Percentiles rank a stretch among this genome's conserved stretches.
Evolutionary conservation across 2,329 filamentous ascomycete genomes (phyloP).

Genomic region (Xylaria sp.): DNA sequence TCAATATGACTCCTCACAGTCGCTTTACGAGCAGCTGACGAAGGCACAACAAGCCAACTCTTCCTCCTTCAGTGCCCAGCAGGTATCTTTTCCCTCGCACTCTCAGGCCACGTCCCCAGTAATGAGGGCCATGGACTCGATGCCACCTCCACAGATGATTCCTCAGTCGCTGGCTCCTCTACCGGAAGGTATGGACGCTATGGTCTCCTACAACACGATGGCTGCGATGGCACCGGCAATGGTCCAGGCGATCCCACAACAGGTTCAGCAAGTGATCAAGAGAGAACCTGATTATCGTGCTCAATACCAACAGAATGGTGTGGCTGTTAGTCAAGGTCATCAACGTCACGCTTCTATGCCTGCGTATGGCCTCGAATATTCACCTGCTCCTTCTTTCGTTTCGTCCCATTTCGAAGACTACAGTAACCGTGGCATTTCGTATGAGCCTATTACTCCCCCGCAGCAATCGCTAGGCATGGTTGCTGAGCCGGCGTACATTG

Average conservation of each 20-base stretch:
- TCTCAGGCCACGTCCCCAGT: conserved; percentile 88
- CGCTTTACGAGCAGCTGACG: conserved; percentile 98
- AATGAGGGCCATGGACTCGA: conserved; percentile 89
- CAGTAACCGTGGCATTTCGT: conserved; percentile 94
- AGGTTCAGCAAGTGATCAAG: conserved; percentile 74
- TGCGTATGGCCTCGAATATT: conserved; percentile 93
- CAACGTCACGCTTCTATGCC: conserved; percentile 99
- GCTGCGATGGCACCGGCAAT: conserved; percentile 74
- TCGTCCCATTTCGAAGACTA: conserved; percentile 99
- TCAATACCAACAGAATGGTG: conserved; percentile 92
- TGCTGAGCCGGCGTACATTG: conserved; percentile 94
- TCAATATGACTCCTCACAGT: conserved; percentile 99
- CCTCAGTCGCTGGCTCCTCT: conserved; percentile 66
- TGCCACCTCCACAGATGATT: conserved; percentile 91
- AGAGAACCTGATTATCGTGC: conserved; percentile 87
- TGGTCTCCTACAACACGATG: conserved; percentile 76
- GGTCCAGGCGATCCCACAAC: conserved; percentile 74
- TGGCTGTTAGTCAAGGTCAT: conserved; percentile 83
- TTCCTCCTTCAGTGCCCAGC: conserved; percentile 90
- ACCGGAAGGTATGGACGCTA: conserved; percentile 74
- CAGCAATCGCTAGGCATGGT: conserved; percentile 86
- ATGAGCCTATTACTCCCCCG: conserved; percentile 95
- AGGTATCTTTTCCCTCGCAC: conserved; percentile 71
- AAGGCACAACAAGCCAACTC: conserved; percentile 99
- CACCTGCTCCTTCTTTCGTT: conserved; percentile 94